phyloP scores from a whole-genome alignment of 768 basidiomycete species.

The Lactarius indigo region DNA sequence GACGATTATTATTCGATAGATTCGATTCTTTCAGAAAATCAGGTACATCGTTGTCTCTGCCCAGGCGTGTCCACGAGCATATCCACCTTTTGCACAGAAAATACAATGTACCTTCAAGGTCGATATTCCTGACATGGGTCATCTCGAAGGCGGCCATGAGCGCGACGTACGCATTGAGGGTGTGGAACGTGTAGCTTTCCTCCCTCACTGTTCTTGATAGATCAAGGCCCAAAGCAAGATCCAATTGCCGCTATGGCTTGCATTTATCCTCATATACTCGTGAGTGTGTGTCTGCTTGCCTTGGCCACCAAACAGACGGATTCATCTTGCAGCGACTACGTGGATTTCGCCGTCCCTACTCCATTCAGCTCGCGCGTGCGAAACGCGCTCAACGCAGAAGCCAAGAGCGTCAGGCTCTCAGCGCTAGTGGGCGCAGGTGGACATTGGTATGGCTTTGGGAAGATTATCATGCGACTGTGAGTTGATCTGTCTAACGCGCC shows the following conservation, averaged over 20 bases:
- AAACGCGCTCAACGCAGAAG: conserved; percentile 86
- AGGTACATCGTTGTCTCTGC: conserved; percentile 43
- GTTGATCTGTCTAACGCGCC: conserved; percentile 22
- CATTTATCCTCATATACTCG: conserved; percentile 82
- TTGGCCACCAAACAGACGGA: not conserved
- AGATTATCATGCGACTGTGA: conserved; percentile 80
- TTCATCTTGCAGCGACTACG: conserved; percentile 69
- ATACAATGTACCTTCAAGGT: conserved; percentile 91
- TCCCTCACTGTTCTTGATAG: conserved; percentile 38
- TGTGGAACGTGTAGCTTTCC: not conserved
- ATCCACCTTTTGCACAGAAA: conserved; percentile 50
- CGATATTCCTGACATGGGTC: conserved; percentile 81
- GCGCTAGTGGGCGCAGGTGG: conserved; percentile 84
- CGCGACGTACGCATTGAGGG: conserved; percentile 53
- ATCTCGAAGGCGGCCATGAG: conserved; percentile 82
- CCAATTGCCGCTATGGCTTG: conserved; percentile 89
- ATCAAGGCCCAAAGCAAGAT: conserved; percentile 74
- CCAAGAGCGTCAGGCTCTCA: conserved; percentile 78
- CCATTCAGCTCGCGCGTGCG: conserved; percentile 74
- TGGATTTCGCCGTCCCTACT: conserved; percentile 79
- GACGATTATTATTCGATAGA: conserved; percentile 91
- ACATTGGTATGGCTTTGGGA: conserved; percentile 90
- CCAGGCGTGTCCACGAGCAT: not conserved
- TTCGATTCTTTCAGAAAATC: conserved; percentile 88
- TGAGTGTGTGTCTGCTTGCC: conserved; percentile 33